phyloP scores from a whole-genome alignment of 2,329 filamentous ascomycete species.

The Aspergillus sp. region DNA sequence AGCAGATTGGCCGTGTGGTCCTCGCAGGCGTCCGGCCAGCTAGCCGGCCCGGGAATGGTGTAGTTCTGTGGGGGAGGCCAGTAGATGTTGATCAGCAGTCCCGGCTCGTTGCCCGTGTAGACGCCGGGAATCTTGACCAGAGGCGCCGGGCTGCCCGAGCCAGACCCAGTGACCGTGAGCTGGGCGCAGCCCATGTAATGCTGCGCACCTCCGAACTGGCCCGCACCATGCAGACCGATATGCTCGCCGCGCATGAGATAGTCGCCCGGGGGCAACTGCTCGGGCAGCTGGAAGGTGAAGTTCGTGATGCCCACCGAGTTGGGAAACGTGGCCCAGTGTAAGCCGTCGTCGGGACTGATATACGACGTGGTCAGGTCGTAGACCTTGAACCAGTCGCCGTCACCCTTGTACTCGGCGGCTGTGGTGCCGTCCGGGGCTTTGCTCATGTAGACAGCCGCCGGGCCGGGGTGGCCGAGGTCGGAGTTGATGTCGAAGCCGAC shows the following conservation, averaged over 20 bases:
- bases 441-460: conserved; percentile 5
- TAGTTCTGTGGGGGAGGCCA: conserved; percentile 2
- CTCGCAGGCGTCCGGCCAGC: conserved; percentile 6
- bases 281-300: conserved; percentile 4
- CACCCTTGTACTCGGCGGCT: conserved; percentile 1
- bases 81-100: conserved; percentile 3
- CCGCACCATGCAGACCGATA: conserved; percentile 3
- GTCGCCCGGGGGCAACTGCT: conserved; percentile 1
- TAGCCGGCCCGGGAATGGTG: conserved; percentile 5
- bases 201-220: conserved; percentile 2
- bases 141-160: conserved; percentile 1
- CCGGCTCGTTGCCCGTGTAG: conserved; percentile 3
- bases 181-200: conserved; percentile 8
- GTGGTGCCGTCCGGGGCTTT: conserved; percentile 3
- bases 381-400: conserved; percentile 8
- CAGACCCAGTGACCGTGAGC: conserved; percentile 2
- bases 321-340: conserved; percentile 1
- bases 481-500: conserved; percentile 6
- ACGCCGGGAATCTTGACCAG: conserved; percentile 5
- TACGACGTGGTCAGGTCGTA: conserved; percentile 4
- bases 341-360: not conserved
- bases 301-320: not conserved
- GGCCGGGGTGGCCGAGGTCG: conserved; percentile 3
- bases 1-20: conserved; percentile 5
- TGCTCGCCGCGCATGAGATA: conserved; percentile 7